Conservation (phyloP, 306 rosid species). For the Cucurbita moschata region DNA sequence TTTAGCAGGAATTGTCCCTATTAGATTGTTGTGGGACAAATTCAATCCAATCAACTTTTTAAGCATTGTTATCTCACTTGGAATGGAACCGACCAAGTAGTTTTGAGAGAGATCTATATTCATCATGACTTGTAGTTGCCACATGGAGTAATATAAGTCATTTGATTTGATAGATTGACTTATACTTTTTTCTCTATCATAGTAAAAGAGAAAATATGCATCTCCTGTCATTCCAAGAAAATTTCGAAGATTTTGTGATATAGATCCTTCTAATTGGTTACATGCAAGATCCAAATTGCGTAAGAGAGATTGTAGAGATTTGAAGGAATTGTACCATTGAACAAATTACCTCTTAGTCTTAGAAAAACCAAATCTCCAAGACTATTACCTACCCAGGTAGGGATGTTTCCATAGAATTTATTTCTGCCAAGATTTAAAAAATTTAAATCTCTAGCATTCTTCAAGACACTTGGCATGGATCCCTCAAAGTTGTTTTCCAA, state of each 20-base stretch:
- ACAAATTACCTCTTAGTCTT: background rate
- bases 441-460: background rate
- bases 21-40: background rate
- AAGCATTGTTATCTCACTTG: background rate
- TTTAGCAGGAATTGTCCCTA: background rate
- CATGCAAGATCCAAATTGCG: slow-evolving; percentile 3
- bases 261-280: background rate
- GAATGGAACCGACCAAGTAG: background rate
- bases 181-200: background rate
- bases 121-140: background rate
- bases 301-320: background rate
- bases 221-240: background rate
- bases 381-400: background rate
- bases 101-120: slow-evolving; percentile 2
- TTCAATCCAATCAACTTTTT: background rate
- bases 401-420: background rate
- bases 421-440: background rate
- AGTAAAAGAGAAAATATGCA: rapidly evolving
- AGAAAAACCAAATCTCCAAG: background rate
- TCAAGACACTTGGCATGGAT: background rate
- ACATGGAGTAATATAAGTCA: background rate
- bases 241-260: background rate
- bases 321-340: background rate
- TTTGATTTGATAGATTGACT: background rate
- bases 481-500: slow-evolving; percentile 4